Percentiles rank a stretch among this genome's conserved stretches.
These are phyloP conservation scores for Truncatella angustata DNA, from an alignment of 2,329 filamentous ascomycete genomes.

Conservation along the genomic window DNA sequence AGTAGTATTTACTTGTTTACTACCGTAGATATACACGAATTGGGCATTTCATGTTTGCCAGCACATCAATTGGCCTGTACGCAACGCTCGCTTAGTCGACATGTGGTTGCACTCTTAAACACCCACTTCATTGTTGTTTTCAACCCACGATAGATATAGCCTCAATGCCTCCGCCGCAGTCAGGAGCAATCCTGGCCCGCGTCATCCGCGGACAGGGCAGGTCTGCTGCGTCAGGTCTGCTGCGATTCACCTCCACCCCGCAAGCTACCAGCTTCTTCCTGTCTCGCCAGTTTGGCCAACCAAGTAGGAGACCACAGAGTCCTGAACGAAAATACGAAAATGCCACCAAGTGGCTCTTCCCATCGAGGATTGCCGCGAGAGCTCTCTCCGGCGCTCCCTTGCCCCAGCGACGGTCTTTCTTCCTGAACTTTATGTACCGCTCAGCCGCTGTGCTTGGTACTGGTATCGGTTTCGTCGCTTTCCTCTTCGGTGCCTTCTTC, in stretches of 20 bases:
- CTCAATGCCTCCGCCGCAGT: conserved; percentile 8
- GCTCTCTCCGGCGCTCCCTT: conserved; percentile 52
- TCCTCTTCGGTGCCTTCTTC: conserved; percentile 80
- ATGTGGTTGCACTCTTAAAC: neutral
- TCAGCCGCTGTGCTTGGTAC: conserved; percentile 72
- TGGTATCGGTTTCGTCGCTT: conserved; percentile 68
- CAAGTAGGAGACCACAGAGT: neutral
- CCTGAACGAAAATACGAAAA: neutral
- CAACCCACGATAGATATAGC: neutral
- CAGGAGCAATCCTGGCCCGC: conserved; percentile 5
- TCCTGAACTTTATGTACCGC: conserved; percentile 63
- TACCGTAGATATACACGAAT: neutral
- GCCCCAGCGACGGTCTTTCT: conserved; percentile 44
- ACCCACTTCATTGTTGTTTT: neutral
- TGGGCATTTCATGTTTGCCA: neutral
- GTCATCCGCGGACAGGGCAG: neutral
- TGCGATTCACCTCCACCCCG: neutral
- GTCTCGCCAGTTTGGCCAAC: conserved; percentile 1
- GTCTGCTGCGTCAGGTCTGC: neutral
- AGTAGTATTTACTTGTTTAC: too few relatives aligned
- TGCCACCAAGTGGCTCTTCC: conserved; percentile 19
- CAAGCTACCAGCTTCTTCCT: neutral
- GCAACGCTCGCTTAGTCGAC: too few relatives aligned
- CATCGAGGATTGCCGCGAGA: conserved; percentile 29
- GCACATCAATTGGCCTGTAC: neutral